Base-by-base conservation (phyloP, 768 basidiomycete genomes). In the Lactarius tabidus region DNA sequence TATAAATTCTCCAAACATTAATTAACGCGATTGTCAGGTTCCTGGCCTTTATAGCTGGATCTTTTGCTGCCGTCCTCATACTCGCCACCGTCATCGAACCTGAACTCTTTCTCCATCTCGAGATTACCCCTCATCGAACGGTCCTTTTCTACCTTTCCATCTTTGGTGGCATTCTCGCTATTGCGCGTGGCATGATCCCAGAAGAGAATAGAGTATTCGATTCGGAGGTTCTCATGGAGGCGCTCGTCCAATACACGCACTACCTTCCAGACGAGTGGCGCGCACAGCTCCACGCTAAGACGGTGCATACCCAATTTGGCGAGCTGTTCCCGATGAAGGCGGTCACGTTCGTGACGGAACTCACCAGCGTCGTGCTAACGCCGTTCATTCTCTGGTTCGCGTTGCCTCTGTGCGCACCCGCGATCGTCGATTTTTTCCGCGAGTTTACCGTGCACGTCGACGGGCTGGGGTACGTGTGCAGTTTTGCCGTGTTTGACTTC, bases 401-500 rank as follows among this genome's bases (percentile, higher is more conserved):
- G 5, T 82, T 99, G 3, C 96, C 97, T 0, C 79, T 79, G 1
- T 97, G 94, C 73, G 91, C 96, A 1, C 89, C 91, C 10, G 89
- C 88, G 0, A 90, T 98, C 69, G 84, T 99, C 66, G 97, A 99
- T 74, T 98, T 99, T 74, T 98, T 99, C 84, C 86, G 96, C 36
- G 96, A 98, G 75, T 99, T 98, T 73, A 90, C 94, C 0, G 90
- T 99, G 1, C 96, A 98, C 75, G 90, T 99, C 26, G 95, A 98
- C 65, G 93, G 95, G 0, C 83, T 97, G 2, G 97, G 97, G 6
- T 96, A 97, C 71, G 91, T 99, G 23, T 98, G 97, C 73, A 95
- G 92, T 62, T 99, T 98, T 75, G 97, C 97, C 3, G 95, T 96
- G 65, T 99, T 99, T 74, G 95, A 98, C 74, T 98, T 99, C 75